phyloP scores from a whole-genome alignment of 345 rosid species.

The Boechera retrofracta region DNA sequence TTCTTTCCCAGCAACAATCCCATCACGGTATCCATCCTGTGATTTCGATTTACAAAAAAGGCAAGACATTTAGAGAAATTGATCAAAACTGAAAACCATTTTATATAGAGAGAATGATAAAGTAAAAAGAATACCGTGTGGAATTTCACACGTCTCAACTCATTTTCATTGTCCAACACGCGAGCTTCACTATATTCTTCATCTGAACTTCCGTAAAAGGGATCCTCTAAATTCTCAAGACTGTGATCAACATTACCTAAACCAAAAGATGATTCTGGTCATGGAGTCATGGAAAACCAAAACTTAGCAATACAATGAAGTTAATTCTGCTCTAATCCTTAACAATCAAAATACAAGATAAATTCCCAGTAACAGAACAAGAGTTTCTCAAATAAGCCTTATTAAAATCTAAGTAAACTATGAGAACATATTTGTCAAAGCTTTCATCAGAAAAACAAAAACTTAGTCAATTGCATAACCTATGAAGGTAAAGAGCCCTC shows the following conservation, averaged over 20 bases:
- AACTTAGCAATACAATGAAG: background rate
- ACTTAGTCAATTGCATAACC: conserved; percentile 19
- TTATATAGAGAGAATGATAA: background rate
- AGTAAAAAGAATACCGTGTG: conserved; percentile 48
- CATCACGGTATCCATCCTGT: conserved; percentile 84
- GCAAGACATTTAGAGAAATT: background rate
- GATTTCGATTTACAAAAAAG: conserved; percentile 12
- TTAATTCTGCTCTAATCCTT: background rate
- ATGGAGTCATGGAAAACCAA: background rate
- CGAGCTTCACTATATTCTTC: conserved; percentile 50
- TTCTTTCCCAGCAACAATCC: conserved; percentile 75
- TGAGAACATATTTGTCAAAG: background rate
- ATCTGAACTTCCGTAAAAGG: conserved; percentile 53
- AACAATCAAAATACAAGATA: too few species aligned
- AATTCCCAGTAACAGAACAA: too few species aligned
- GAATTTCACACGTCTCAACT: conserved; percentile 51
- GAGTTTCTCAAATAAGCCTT: background rate
- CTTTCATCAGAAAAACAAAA: background rate
- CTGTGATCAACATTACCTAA: conserved; percentile 44
- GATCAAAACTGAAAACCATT: conserved; percentile 4
- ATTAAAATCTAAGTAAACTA: background rate
- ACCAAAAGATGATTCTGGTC: background rate
- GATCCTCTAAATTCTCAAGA: conserved; percentile 47
- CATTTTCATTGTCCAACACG: conserved; percentile 57
- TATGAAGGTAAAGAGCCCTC: conserved; percentile 22